Base-by-base conservation (phyloP, 2,329 filamentous ascomycete genomes). In the Dothistroma pini region DNA sequence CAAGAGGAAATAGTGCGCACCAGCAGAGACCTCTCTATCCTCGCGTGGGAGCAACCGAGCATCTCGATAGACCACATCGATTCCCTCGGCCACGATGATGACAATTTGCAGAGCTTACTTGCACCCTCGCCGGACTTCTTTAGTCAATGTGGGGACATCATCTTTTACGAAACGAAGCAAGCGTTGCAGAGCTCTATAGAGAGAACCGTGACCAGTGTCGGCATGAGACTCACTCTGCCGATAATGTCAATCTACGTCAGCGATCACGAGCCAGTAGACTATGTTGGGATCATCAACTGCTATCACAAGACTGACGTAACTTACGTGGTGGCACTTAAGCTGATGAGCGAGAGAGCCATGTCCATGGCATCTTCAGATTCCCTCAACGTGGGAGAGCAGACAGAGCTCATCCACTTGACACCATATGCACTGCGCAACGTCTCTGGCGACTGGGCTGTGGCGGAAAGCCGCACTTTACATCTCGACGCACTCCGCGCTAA, bases 1-100 rank as follows among this genome's bases (percentile, higher is more conserved):
- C 64, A 64, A 44, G 54, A 61, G 51, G 62, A 66, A 47, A 64
- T 66, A 29, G 54, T 66, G 21, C 59, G 53, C 25, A 55, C 54
- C 12, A 52, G 48, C 19, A 49, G 47, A 22, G 64, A 66, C 47
- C 56, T 57, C 14, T 61, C 64, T 6, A 35, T 66, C 8, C 56
- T 66, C 35, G 62, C 62, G 2, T 66, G 62, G 49, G 44, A 57
- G 47, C 21, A 19, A 25, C 48, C 48, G 29, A n/a, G 5, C 22
- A 14, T 12, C 12, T 11, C 48, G 10, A n/a, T 25, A 6, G 14
- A 44, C n/a, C 41, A 5, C 16, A 44, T 44, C 16, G 14, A n/a
- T 29, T 29, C 55, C 25, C 32, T 31, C 1, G 11, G 14, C n/a
- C 14, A 31, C 38, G 38, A 12, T 25, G 19, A 29, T n/a, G 19